phyloP scores from a whole-genome alignment of 805 yeast genomes.

The Phaffomyces antillensis region DNA sequence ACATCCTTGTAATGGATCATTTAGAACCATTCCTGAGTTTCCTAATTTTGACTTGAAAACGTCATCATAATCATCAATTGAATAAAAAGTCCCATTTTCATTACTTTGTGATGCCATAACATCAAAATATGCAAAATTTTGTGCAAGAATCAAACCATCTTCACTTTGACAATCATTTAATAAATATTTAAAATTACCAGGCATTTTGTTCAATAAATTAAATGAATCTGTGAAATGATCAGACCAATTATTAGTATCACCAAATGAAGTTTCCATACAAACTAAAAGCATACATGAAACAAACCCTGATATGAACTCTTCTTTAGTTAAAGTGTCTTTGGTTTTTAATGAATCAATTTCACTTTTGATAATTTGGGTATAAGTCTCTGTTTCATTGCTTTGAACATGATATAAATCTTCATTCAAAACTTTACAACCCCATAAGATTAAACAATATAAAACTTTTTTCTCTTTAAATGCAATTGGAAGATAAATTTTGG shows the following conservation, averaged over 20 bases:
- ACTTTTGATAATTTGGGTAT: constrained; percentile 4
- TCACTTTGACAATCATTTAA: constrained; percentile 5
- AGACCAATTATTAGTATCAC: constrained; percentile 19
- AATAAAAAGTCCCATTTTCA: constrained; percentile 24
- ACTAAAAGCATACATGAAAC: constrained; percentile 17
- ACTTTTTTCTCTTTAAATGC: constrained; percentile 37
- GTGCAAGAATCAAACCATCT: constrained; percentile 20
- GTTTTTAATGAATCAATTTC: neutral
- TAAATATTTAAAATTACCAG: constrained; percentile 14
- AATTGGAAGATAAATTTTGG: constrained; percentile 37
- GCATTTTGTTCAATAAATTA: constrained; percentile 16
- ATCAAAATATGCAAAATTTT: constrained; percentile 18
- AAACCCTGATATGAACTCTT: constrained; percentile 12
- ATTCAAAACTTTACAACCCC: constrained; percentile 37
- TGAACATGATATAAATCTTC: constrained; percentile 8
- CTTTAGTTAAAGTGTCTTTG: constrained; percentile 10
- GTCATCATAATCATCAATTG: constrained; percentile 15
- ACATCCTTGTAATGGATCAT: constrained; percentile 21
- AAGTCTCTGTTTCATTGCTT: constrained; percentile 13
- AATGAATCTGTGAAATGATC: constrained; percentile 14
- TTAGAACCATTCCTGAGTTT: neutral
- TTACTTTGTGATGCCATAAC: constrained; percentile 21
- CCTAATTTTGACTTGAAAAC: constrained; percentile 3
- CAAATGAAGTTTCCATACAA: constrained; percentile 19
- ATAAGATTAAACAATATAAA: constrained; percentile 39